phyloP scores from a whole-genome alignment of 352 stramenopile genomes.

The Globisporangium cederbergense region DNA sequence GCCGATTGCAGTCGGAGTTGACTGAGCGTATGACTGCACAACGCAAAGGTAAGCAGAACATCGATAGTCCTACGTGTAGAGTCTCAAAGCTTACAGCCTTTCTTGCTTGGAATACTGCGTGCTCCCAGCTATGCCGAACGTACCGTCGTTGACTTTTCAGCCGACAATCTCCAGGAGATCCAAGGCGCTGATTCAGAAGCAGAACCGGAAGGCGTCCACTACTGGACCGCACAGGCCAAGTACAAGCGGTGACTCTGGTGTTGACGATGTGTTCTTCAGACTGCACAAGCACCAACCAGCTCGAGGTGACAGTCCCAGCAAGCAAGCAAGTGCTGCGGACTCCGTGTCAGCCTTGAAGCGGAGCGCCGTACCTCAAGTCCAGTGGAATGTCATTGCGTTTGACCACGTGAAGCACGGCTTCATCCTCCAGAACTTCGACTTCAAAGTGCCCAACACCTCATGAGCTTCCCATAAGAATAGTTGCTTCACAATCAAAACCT shows the following conservation, averaged over 20 bases:
- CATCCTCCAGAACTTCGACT: constrained; percentile 46
- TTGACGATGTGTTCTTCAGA: constrained; percentile 30
- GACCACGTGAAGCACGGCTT: constrained; percentile 29
- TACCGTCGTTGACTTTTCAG: constrained; percentile 32
- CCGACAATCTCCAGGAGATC: constrained; percentile 41
- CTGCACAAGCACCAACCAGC: constrained; percentile 19
- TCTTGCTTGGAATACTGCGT: not conserved
- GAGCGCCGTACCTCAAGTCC: not conserved
- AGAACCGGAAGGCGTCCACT: constrained; percentile 8
- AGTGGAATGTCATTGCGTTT: constrained; percentile 41
- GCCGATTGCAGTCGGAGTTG: constrained; percentile 25
- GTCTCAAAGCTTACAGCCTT: not conserved
- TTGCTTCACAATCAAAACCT: not conserved
- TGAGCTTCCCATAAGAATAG: not conserved
- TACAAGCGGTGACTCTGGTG: constrained; percentile 4
- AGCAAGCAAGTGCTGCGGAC: not conserved
- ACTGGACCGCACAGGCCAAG: not conserved
- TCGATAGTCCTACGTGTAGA: not conserved
- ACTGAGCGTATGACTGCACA: constrained; percentile 23
- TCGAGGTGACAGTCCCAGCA: constrained; percentile 3
- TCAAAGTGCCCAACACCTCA: constrained; percentile 17
- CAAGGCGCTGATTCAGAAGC: constrained; percentile 31
- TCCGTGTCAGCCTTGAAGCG: not conserved
- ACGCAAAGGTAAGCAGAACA: constrained; percentile 14
- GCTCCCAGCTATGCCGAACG: constrained; percentile 7